Evolutionary conservation across 2,329 filamentous ascomycete species (phyloP), one percentile per base, ranked within the genome.

Genomic region (Didymella exigua): DNA sequence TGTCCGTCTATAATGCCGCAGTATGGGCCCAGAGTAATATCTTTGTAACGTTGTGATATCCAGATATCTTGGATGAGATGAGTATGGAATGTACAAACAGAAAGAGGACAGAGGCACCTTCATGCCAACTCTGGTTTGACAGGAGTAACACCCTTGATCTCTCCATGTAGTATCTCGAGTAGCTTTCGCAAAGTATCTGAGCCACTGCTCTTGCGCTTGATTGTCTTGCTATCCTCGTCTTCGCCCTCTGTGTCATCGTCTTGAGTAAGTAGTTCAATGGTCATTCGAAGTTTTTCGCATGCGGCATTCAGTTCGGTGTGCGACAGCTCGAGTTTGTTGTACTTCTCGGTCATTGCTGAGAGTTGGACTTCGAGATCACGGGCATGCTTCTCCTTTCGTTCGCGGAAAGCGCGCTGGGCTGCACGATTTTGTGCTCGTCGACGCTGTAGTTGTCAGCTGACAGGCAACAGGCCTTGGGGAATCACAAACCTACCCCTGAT

Each of bases 361-460:
- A 88, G 79, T 44, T 85, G 79, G 30, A 77, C 68, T 69, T 88
- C 85, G 18, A 88, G 80, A 61, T 88, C 85, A 57, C 82, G 82
- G 65, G 87, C 86, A 58, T 86, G 82, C 69, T 87, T 85, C 66
- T 88, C 84, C 65, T 86, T 87, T 48, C 84, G 79, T 68, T 87
- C 84, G 42, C 84, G 78, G 66, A 86, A 86, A 0, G 84, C 84
- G 54, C 84, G 76, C 68, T 86, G 84, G 2, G 84, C 86, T 33
- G 84, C 84, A 49, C 84, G 79, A 61, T 86, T 86, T 62, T 86
- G 84, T 40, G 83, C 84, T 66, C 84, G 77, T 56, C 84, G 81
- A 41, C 83, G 80, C 82, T 85, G 66, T 29, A 5, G 5, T 6
- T 16, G 40, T 59, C 63, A 57, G 71, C 36, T 9, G 16, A 45